Conservation (phyloP, 116 monocot genomes). For the Papilionanthe hybrid region DNA sequence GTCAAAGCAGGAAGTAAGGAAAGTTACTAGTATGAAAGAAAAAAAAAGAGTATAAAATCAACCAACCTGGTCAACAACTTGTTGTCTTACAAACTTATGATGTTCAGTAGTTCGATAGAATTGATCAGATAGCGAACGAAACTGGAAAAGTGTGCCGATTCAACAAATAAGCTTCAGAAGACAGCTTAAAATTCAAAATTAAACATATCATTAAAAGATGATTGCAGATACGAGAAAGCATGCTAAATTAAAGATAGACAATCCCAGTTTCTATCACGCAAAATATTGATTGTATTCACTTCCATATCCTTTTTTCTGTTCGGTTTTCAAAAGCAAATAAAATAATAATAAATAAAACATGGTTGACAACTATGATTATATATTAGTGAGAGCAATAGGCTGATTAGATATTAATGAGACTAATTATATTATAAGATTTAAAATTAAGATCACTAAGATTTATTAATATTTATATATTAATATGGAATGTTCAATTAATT, state of each 20-base stretch:
- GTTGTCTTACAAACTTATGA: constrained; percentile 87
- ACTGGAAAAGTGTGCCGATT: constrained; percentile 34
- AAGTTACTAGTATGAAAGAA: background rate
- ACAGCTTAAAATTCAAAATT: background rate
- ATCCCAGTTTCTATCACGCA: too few relatives aligned
- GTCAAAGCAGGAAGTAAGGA: background rate
- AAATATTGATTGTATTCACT: background rate
- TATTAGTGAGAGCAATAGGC: background rate
- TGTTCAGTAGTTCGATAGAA: constrained; percentile 87
- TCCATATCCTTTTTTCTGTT: background rate
- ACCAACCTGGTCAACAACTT: constrained; percentile 78
- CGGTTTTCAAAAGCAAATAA: background rate
- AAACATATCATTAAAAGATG: background rate
- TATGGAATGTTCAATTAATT: too few relatives aligned
- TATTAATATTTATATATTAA: too few relatives aligned
- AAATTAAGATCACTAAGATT: background rate
- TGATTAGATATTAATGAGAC: background rate
- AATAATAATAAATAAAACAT: background rate
- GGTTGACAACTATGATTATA: background rate
- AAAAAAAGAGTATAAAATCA: background rate
- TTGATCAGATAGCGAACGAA: constrained; percentile 96
- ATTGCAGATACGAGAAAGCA: background rate
- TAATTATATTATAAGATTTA: background rate
- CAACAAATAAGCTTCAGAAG: background rate
- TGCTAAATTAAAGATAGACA: background rate